Base-by-base conservation (phyloP, 2,329 filamentous ascomycete species). In the Claviceps sp. region DNA sequence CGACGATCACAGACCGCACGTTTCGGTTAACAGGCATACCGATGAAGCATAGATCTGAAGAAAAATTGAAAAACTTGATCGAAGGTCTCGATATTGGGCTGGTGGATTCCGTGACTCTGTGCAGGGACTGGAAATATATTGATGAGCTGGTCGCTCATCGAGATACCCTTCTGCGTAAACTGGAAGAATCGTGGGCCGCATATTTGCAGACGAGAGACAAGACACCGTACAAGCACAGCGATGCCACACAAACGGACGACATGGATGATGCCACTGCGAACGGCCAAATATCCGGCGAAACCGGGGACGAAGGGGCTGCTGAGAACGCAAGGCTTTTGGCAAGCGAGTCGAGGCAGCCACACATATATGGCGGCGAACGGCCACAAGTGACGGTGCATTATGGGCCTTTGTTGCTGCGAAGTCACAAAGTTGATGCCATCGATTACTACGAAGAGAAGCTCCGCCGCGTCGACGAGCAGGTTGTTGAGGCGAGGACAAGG, bases 1-100 rank as follows among this genome's bases (percentile, higher is more conserved):
- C 86, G 0, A 97, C 91, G n/a, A 81, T 96, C 50, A 97, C 93
- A 1, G 93, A 98, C 67, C 82, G 90, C 37, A 98, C 93, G 0
- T 90, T 98, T 61, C 84, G 88, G 24, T 71, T 98, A 18, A 93
- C 91, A 0, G 91, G 91, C 0, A 91, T 98, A 22, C 93, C 94
- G 0, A 64, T 68, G 3, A 82, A 91, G 24, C 70, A 97, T 54
- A 79, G 87, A 53, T 85, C 85, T 0, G 91, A 97, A 65, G 78
- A 82, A 9, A 84, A 84, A 60, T 88, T 98, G 58, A 93, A 88
- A 64, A 75, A 86, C 3, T 84, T 96, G 52, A 82, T 98, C 26
- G 90, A 98, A 62, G 85, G 84, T 55, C 72, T 98, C 13, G 82
- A 86, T 51, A 91, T 98, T 58, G 94, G 93, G 14, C 86, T 85